Percentiles rank a stretch among this genome's conserved stretches.
phyloP scores from a whole-genome alignment of 441 rosid species.

The Syzygium malaccense region DNA sequence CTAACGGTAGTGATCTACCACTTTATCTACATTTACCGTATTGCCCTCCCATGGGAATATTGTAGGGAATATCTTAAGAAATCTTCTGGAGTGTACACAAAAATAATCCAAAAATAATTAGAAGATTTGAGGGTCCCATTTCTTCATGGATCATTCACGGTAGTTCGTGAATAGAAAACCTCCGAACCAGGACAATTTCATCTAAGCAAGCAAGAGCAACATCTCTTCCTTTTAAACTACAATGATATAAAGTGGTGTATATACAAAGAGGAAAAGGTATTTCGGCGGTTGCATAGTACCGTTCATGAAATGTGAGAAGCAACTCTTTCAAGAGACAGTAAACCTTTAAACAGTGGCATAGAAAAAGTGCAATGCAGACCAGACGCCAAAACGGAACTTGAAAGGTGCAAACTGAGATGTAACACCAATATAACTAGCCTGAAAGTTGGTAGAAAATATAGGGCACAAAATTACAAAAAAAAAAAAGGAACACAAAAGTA shows the following conservation, averaged over 20 bases:
- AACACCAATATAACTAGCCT: background rate
- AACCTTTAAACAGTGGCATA: background rate
- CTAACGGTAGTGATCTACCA: too few relatives aligned
- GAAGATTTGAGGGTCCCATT: too few relatives aligned
- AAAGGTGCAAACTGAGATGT: background rate
- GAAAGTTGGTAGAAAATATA: background rate
- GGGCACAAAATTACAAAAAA: background rate
- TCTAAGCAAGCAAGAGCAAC: background rate
- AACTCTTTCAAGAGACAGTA: background rate
- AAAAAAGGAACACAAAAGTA: background rate
- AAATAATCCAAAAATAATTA: too few relatives aligned
- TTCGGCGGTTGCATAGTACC: background rate
- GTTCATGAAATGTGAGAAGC: too few relatives aligned
- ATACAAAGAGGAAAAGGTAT: background rate
- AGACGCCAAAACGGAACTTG: background rate
- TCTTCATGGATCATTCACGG: too few relatives aligned
- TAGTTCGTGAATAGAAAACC: too few relatives aligned
- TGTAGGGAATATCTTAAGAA: too few relatives aligned
- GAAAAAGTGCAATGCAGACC: background rate
- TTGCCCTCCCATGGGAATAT: too few relatives aligned
- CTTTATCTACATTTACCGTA: too few relatives aligned
- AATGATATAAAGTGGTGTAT: background rate
- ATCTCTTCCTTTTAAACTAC: background rate
- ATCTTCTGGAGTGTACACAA: too few relatives aligned
- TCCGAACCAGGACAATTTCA: too few relatives aligned